Percentiles rank a stretch among this genome's conserved stretches.
Evolutionary conservation across 2,329 filamentous ascomycete genomes (phyloP).

Genomic region (Elsinoe batatas): DNA sequence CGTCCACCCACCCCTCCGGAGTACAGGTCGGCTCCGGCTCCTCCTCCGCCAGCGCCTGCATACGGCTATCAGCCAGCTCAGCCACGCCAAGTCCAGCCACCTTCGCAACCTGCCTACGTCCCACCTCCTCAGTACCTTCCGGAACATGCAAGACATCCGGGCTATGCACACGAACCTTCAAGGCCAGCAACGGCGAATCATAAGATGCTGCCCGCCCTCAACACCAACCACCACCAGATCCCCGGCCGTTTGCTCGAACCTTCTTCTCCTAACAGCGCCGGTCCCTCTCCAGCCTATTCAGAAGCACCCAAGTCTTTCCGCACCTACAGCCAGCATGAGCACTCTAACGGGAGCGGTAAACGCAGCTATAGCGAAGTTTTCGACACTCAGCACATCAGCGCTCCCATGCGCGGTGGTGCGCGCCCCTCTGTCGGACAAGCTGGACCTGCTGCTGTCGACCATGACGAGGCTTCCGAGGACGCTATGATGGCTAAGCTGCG

Average conservation of each 20-base stretch:
- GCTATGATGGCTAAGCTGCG: conserved; percentile 27
- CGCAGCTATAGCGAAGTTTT: conserved; percentile 39
- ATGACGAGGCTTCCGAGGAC: conserved; percentile 22
- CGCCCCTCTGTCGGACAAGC: conserved; percentile 29
- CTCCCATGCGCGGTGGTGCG: conserved; percentile 36
- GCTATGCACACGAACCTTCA: neutral
- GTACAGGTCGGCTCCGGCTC: neutral
- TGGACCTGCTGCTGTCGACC: conserved; percentile 20
- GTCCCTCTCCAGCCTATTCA: conserved; percentile 22
- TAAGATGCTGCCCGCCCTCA: conserved; percentile 34
- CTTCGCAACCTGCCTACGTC: neutral
- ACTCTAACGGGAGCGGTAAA: conserved; percentile 31
- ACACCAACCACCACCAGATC: conserved; percentile 29
- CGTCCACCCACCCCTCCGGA: neutral
- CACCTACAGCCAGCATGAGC: conserved; percentile 14
- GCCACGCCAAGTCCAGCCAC: conserved; percentile 1
- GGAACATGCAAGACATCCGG: neutral
- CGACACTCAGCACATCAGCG: conserved; percentile 33
- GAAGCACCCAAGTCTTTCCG: conserved; percentile 6
- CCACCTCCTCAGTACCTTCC: conserved; percentile 14
- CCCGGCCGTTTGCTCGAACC: conserved; percentile 32
- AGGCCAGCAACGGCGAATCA: conserved; percentile 18
- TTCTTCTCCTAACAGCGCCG: conserved; percentile 35
- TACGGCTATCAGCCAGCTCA: conserved; percentile 1
- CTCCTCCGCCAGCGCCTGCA: neutral